Evolutionary conservation across 805 yeast genomes (phyloP), one percentile per base, ranked within the genome.

Genomic region (Teunomyces stri): DNA sequence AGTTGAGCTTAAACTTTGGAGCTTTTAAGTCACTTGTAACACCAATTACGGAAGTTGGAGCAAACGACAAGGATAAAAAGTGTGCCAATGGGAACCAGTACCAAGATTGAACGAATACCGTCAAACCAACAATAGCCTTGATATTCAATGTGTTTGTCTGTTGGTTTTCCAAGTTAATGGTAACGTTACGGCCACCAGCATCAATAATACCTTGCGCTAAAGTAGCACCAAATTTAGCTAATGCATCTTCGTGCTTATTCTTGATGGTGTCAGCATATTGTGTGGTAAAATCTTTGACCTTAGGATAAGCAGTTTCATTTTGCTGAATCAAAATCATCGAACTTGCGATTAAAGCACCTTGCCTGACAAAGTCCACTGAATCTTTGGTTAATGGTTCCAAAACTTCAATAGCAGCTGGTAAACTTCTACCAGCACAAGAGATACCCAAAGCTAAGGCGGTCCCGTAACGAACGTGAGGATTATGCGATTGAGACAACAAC

Each of bases 121-220:
- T 83, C 55, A 94, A 72, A 34, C 99, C 99, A 48, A 91, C 96
- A 58, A 94, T 85, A 0, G 97, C 94, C 66, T 87, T 87, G 62
- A 85, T 83, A 68, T 94, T 92, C 54, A 94, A 78, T 16, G 96
- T 89, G 51, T 90, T 95, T 35, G 96, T 89, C 56, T 90, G 91
- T 20, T 83, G 60, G 65, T 91, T 89, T 67, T 94, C 97, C 43
- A 92, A 75, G 56, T 87, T 87, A 54, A 94, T 90, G 0, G 98
- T 90, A n/a, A 87, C 96, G 60, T 94, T 94, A 64, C 98, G 83
- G 10, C 99, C 99, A 69, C 99, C 97, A 9, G 98, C 99, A 71
- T 94, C 97, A 64, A 94, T 84, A 53, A 94, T 92, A 67, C 99
- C 99, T 72, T 92, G 97, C 11, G 96, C 92, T 43, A 94, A 72